phyloP scores from a whole-genome alignment of 352 stramenopile species.

The Albugo candida region DNA sequence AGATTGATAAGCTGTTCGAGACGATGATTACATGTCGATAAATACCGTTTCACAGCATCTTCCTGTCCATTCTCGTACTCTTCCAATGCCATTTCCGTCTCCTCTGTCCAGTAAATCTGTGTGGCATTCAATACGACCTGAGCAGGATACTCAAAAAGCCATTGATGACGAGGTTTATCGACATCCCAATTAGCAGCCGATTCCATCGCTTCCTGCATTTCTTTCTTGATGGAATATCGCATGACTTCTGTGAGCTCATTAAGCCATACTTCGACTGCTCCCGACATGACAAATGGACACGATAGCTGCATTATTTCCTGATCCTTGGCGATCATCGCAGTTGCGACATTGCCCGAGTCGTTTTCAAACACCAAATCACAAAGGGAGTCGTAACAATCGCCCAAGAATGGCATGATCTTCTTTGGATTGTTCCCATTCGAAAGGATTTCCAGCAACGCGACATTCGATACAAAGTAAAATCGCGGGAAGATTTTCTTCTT shows the following conservation, averaged over 20 bases:
- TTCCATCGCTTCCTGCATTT: slow-evolving; percentile 78
- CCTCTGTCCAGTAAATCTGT: slow-evolving; percentile 92
- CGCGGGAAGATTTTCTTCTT: slow-evolving; percentile 85
- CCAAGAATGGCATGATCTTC: slow-evolving; percentile 95
- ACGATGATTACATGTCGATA: slow-evolving; percentile 56
- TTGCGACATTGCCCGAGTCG: slow-evolving; percentile 48
- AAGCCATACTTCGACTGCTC: slow-evolving; percentile 70
- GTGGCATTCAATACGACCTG: slow-evolving; percentile 77
- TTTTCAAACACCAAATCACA: slow-evolving; percentile 71
- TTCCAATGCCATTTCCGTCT: slow-evolving; percentile 84
- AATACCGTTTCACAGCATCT: slow-evolving; percentile 71
- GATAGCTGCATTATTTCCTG: slow-evolving; percentile 38
- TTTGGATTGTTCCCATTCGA: slow-evolving; percentile 88
- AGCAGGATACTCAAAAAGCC: slow-evolving; percentile 93
- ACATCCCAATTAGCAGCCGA: slow-evolving; percentile 85
- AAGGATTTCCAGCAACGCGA: slow-evolving; percentile 69
- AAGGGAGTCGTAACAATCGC: slow-evolving; percentile 94
- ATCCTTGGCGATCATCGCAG: slow-evolving; percentile 77
- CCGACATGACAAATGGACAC: slow-evolving; percentile 66
- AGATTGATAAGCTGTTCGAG: slow-evolving; percentile 86
- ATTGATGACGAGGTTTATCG: slow-evolving; percentile 91
- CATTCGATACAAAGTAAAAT: slow-evolving; percentile 82
- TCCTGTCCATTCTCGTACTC: slow-evolving; percentile 79
- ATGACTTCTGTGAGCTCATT: slow-evolving; percentile 77
- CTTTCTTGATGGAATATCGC: slow-evolving; percentile 59